phyloP scores from a whole-genome alignment of 495 filamentous ascomycete species.

The Articulospora tetracladia region DNA sequence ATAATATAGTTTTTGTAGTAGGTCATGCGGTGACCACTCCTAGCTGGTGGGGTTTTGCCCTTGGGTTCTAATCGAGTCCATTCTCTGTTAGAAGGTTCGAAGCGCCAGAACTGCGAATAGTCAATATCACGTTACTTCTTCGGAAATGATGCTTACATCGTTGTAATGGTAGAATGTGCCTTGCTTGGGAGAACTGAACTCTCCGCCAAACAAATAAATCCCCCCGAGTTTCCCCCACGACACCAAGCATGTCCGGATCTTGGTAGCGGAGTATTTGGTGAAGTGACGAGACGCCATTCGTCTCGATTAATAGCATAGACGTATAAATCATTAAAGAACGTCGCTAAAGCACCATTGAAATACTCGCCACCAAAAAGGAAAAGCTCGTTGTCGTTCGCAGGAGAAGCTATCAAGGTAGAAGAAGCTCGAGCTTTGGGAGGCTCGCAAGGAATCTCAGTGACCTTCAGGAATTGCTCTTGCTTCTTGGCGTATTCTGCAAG shows the following conservation, averaged over 20 bases:
- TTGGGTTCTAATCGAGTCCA: conserved; percentile 88
- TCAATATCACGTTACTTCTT: not conserved
- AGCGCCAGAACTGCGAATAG: conserved; percentile 68
- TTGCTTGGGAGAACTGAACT: conserved; percentile 80
- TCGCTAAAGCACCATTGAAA: conserved; percentile 59
- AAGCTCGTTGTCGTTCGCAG: conserved; percentile 82
- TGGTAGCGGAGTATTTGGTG: conserved; percentile 87
- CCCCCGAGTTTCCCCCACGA: conserved; percentile 72
- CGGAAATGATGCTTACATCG: conserved; percentile 39
- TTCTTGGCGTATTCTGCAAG: conserved; percentile 79
- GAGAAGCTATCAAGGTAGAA: conserved; percentile 75
- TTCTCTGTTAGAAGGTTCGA: conserved; percentile 76
- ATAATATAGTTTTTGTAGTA: conserved; percentile 84
- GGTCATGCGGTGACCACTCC: conserved; percentile 93
- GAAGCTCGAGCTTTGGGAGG: conserved; percentile 78
- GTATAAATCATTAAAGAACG: conserved; percentile 72
- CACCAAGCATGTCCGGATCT: conserved; percentile 91
- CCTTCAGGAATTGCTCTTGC: conserved; percentile 89
- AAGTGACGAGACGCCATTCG: conserved; percentile 84
- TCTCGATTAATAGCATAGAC: conserved; percentile 83
- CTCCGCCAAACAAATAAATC: conserved; percentile 90
- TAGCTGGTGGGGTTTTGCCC: conserved; percentile 81
- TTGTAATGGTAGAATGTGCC: conserved; percentile 99
- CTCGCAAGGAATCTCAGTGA: conserved; percentile 74
- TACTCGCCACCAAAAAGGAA: conserved; percentile 84